Evolutionary conservation across 2,329 filamentous ascomycete species (phyloP).

Genomic region (Fusarium citri): DNA sequence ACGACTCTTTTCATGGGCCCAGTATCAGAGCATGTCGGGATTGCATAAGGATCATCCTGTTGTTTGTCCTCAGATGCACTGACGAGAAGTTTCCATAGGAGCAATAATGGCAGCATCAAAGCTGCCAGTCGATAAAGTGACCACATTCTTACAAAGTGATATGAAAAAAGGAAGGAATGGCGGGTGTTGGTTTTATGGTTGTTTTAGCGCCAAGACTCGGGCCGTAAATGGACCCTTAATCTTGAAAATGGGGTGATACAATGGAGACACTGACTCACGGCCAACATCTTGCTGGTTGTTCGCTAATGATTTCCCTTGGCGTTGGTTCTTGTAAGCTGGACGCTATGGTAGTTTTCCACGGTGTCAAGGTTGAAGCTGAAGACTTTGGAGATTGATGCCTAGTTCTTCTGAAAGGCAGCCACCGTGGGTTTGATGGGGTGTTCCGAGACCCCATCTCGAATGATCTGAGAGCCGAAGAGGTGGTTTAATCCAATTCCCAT

Average conservation of each 20-base stretch:
- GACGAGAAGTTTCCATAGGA: not conserved
- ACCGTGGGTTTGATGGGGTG: too few relatives aligned
- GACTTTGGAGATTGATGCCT: not conserved
- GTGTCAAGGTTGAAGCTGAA: not conserved
- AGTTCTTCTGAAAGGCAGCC: too few relatives aligned
- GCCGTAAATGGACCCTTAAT: not conserved
- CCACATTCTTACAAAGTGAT: not conserved
- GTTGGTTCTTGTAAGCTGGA: not conserved
- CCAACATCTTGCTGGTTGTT: not conserved
- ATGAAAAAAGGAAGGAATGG: not conserved
- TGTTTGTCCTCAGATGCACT: not conserved
- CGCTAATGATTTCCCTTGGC: not conserved
- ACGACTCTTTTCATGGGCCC: not conserved
- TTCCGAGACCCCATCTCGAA: too few relatives aligned
- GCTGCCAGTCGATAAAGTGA: not conserved
- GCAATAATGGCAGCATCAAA: accelerated
- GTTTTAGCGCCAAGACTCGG: not conserved
- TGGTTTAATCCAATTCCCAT: too few relatives aligned
- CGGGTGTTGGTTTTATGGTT: not conserved
- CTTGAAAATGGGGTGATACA: not conserved
- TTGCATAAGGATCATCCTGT: not conserved
- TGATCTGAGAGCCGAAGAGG: too few relatives aligned
- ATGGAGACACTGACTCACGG: not conserved
- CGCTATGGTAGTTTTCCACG: not conserved
- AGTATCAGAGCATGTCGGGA: accelerated